Conservation (phyloP, 108 stramenopile genomes). For the Pseudonitzschia multiseries region DNA sequence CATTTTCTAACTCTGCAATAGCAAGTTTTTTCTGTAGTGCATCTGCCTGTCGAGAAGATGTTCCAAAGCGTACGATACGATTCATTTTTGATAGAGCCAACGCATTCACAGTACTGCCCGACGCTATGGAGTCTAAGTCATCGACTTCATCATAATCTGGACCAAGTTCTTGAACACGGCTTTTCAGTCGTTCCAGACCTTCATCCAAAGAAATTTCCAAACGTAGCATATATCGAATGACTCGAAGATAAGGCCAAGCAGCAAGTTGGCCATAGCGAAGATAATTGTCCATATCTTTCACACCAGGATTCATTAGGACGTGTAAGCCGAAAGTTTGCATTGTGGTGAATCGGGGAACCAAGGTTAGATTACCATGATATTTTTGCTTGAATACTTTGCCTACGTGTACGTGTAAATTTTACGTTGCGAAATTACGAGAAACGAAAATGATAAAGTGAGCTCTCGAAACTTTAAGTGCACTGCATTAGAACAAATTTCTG, state of each 20-base stretch:
- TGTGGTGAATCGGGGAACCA: constrained; percentile 82
- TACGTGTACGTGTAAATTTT: constrained; percentile 6
- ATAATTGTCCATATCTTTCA: constrained; percentile 84
- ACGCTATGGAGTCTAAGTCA: constrained; percentile 61
- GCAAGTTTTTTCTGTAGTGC: constrained; percentile 17
- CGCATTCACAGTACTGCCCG: constrained; percentile 14
- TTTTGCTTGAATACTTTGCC: constrained; percentile 91
- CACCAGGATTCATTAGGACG: constrained; percentile 78
- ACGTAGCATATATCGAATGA: constrained; percentile 79
- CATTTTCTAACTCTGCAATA: constrained; percentile 26
- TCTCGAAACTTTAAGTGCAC: background rate
- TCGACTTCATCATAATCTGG: constrained; percentile 40
- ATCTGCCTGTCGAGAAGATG: constrained; percentile 22
- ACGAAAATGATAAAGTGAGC: background rate
- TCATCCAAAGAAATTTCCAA: constrained; percentile 73
- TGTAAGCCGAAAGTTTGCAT: constrained; percentile 84
- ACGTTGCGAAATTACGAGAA: background rate
- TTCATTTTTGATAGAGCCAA: background rate
- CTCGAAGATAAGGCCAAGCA: constrained; percentile 82
- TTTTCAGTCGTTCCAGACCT: constrained; percentile 64
- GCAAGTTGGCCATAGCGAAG: constrained; percentile 82
- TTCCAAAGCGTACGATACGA: constrained; percentile 27
- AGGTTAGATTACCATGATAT: constrained; percentile 87
- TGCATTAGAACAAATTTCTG: background rate
- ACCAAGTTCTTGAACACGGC: constrained; percentile 45